phyloP scores from a whole-genome alignment of 306 rosid genomes.

The Ziziphus jujuba region DNA sequence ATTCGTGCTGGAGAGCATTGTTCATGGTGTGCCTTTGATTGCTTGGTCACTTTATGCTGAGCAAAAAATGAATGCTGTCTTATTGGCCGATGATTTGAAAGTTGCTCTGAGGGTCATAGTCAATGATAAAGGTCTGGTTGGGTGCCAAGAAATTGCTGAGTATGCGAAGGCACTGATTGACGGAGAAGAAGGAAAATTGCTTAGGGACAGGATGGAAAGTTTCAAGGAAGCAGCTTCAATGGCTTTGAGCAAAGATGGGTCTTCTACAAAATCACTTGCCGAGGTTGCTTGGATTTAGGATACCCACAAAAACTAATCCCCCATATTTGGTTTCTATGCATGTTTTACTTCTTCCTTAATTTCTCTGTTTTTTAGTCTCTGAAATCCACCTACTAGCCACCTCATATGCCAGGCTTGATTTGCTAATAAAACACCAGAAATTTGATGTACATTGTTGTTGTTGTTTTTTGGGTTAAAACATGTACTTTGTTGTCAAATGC shows the following conservation, averaged over 20 bases:
- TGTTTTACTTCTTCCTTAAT: too few species aligned
- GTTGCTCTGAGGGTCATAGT: slow-evolving; percentile 22
- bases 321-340: background rate
- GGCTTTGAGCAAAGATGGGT: slow-evolving; percentile 19
- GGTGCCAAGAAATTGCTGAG: slow-evolving; percentile 2
- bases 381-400: too few species aligned
- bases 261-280: slow-evolving; percentile 14
- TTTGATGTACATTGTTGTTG: too few species aligned
- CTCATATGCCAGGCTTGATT: too few species aligned
- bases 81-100: slow-evolving; percentile 15
- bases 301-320: background rate
- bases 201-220: slow-evolving; percentile 7
- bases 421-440: too few species aligned
- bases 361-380: too few species aligned
- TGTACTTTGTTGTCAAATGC: too few species aligned
- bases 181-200: slow-evolving; percentile 24
- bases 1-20: slow-evolving; percentile 29
- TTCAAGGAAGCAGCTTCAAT: slow-evolving; percentile 13
- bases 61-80: slow-evolving; percentile 19
- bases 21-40: slow-evolving; percentile 16
- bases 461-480: too few species aligned
- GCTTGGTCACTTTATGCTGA: slow-evolving; percentile 34
- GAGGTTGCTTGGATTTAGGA: slow-evolving; percentile 25
- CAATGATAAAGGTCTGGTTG: slow-evolving; percentile 18
- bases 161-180: slow-evolving; percentile 18